Conservation (phyloP, 805 yeast species). For the Lipomyces yamanashiensis region DNA sequence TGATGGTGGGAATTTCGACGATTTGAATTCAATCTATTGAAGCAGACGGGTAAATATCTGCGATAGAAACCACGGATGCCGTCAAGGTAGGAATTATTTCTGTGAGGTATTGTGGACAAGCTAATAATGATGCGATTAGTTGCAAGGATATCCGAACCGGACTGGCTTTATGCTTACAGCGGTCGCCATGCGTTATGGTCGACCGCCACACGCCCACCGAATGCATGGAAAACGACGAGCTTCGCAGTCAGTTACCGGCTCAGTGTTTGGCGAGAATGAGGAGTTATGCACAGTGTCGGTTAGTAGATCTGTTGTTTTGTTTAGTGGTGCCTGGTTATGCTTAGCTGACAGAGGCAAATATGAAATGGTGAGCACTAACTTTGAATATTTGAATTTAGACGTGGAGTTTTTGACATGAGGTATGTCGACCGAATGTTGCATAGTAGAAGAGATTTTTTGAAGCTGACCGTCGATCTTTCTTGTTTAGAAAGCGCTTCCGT, state of each 20-base stretch:
- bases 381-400: slow-evolving; percentile 38
- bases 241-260: slow-evolving; percentile 79
- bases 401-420: slow-evolving; percentile 86
- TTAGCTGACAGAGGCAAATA: neutral
- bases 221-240: slow-evolving; percentile 80
- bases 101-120: neutral
- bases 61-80: slow-evolving; percentile 15
- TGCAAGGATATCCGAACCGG: slow-evolving; percentile 93
- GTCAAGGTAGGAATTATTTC: slow-evolving; percentile 14
- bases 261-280: slow-evolving; percentile 82
- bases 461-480: neutral
- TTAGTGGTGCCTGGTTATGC: neutral
- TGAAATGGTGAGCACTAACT: neutral
- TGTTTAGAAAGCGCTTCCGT: slow-evolving; percentile 70
- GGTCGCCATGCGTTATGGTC: slow-evolving; percentile 94
- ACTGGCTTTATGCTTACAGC: slow-evolving; percentile 92
- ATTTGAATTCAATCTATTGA: neutral
- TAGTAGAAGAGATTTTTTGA: neutral
- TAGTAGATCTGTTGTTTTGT: slow-evolving; percentile 8
- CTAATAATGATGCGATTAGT: slow-evolving; percentile 50
- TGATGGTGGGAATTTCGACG: too few relatives aligned
- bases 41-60: too few relatives aligned
- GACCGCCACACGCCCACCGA: slow-evolving; percentile 88
- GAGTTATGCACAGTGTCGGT: slow-evolving; percentile 85
- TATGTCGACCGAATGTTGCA: slow-evolving; percentile 3